Percentiles rank a stretch among this genome's conserved stretches.
Evolutionary conservation across 2,329 filamentous ascomycete genomes (phyloP).

Genomic region (Cytospora piceicola): DNA sequence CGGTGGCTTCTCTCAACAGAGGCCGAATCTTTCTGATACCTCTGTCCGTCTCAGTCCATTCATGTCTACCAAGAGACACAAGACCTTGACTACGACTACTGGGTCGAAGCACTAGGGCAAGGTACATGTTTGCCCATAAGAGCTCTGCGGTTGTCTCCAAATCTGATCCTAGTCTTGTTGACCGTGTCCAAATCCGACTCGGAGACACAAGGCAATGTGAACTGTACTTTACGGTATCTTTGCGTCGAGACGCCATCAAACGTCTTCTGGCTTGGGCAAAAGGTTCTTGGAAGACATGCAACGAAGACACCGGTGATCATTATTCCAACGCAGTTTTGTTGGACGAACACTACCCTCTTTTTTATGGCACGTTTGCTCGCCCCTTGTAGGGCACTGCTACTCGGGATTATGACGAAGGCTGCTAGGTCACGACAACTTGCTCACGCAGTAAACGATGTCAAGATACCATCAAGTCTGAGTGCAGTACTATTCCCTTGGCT

Average conservation of each 20-base stretch:
- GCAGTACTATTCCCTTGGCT: conserved; percentile 1
- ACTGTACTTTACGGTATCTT: conserved; percentile 1
- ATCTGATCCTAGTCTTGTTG: not conserved
- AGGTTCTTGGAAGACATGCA: conserved; percentile 14
- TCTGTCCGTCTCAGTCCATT: not conserved
- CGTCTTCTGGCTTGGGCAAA: conserved; percentile 12
- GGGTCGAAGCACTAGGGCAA: conserved; percentile 50
- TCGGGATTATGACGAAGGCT: conserved; percentile 4
- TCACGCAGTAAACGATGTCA: conserved; percentile 8
- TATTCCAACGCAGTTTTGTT: not conserved
- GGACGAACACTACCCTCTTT: not conserved
- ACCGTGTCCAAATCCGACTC: not conserved
- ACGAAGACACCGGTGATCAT: not conserved
- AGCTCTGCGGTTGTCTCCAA: not conserved
- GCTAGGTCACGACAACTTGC: not conserved
- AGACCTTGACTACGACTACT: conserved; percentile 42
- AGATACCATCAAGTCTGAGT: conserved; percentile 5
- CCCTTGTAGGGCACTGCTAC: conserved; percentile 3
- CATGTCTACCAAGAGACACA: not conserved
- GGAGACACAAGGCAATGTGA: not conserved
- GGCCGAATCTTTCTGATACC: not conserved
- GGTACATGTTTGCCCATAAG: conserved; percentile 54
- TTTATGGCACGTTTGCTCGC: conserved; percentile 5
- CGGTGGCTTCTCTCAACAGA: not conserved
- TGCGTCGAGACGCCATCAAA: conserved; percentile 10